Percentiles rank a stretch among this genome's conserved stretches.
These are phyloP conservation scores for Cordia subcordata DNA, from an alignment of 257 asterid species.

Conservation along the genomic window DNA sequence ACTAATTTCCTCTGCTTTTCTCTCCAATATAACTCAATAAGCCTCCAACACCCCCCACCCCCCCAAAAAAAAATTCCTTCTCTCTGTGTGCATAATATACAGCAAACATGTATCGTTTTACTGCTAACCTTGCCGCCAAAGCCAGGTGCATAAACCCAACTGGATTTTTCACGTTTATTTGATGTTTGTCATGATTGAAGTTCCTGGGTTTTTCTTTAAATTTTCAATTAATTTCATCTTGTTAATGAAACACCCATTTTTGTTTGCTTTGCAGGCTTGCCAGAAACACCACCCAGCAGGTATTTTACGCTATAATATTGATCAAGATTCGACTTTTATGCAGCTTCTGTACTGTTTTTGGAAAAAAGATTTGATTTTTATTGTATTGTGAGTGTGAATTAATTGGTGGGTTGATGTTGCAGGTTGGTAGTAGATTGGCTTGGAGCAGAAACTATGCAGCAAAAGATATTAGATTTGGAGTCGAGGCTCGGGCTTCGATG, in stretches of 20 bases:
- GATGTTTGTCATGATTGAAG: not conserved
- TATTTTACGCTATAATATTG: slow-evolving; percentile 1
- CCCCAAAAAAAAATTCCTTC: too few relatives aligned
- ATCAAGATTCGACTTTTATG: too few relatives aligned
- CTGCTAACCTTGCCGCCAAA: slow-evolving; percentile 79
- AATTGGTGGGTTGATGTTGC: slow-evolving; percentile 3
- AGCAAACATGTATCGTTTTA: slow-evolving; percentile 74
- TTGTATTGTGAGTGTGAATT: not conserved
- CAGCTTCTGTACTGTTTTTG: not conserved
- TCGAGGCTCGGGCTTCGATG: slow-evolving; percentile 59
- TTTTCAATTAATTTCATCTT: not conserved
- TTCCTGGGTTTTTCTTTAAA: not conserved
- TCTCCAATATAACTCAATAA: too few relatives aligned
- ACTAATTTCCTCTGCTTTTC: too few relatives aligned
- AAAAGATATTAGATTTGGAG: slow-evolving; percentile 57
- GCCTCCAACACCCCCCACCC: too few relatives aligned
- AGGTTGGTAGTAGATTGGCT: slow-evolving; percentile 37
- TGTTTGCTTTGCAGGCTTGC: slow-evolving; percentile 30
- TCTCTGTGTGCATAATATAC: not conserved
- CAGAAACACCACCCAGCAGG: slow-evolving; percentile 34
- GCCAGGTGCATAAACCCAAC: slow-evolving; percentile 40
- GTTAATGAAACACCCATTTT: slow-evolving; percentile 1
- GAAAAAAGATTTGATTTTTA: not conserved
- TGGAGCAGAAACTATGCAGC: slow-evolving; percentile 59
- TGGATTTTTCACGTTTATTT: too few relatives aligned